These are phyloP conservation scores for Pigoraptor vietnamica DNA, from an alignment of 78 protist genomes.

Conservation along the genomic window DNA sequence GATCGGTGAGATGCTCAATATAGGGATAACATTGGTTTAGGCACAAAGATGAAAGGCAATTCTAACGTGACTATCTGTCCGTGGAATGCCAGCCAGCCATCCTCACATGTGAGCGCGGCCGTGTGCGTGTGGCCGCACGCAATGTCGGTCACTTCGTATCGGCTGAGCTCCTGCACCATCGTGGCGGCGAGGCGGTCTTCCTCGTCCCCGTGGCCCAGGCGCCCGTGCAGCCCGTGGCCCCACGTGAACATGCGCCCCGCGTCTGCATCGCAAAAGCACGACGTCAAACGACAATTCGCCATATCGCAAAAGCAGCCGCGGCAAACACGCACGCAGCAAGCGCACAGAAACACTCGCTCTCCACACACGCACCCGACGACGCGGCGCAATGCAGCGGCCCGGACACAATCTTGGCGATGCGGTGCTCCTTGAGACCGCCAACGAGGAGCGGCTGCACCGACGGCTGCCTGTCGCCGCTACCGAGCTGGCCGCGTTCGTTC, in stretches of 20 bases:
- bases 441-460: background rate
- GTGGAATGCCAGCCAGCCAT: background rate
- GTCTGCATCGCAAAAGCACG: background rate
- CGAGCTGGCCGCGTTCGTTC: background rate
- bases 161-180: background rate
- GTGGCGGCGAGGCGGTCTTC: background rate
- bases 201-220: slow-evolving; percentile 15
- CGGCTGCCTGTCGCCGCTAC: background rate
- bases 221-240: slow-evolving; percentile 5
- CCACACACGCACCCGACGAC: background rate
- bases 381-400: background rate
- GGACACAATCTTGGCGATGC: background rate
- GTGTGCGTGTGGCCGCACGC: background rate
- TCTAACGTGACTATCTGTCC: too few species aligned
- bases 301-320: too few species aligned
- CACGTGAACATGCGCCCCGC: background rate
- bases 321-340: too few species aligned
- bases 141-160: background rate
- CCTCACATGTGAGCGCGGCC: background rate
- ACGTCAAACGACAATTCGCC: background rate
- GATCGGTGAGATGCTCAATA: too few species aligned
- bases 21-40: too few species aligned
- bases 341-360: too few species aligned
- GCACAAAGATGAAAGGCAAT: too few species aligned
- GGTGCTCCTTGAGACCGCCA: background rate